Evolutionary conservation across 305 asterid genomes (phyloP).

Genomic region (Lippia alba): DNA sequence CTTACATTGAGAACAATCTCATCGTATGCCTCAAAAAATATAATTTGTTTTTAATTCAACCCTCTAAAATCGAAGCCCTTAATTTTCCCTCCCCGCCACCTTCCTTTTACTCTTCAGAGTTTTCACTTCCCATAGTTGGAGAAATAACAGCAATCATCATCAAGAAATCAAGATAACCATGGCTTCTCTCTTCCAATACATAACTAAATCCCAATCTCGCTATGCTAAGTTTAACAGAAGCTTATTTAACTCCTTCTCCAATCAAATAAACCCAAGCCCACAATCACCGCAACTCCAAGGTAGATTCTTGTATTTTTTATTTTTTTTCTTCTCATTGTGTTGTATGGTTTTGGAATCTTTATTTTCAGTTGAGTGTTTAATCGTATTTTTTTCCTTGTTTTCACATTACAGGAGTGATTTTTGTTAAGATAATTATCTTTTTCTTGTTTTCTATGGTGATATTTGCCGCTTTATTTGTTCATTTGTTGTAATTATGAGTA

Average conservation of each 20-base stretch:
- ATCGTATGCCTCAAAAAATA: too few relatives aligned
- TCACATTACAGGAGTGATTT: neutral
- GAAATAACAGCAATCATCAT: neutral
- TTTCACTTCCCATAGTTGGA: neutral
- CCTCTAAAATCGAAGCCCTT: neutral
- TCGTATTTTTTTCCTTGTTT: neutral
- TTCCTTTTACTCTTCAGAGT: neutral
- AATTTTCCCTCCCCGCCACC: slow-evolving; percentile 31
- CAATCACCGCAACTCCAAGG: slow-evolving; percentile 48
- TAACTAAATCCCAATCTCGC: slow-evolving; percentile 41
- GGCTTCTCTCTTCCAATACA: slow-evolving; percentile 45
- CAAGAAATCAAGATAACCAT: slow-evolving; percentile 33
- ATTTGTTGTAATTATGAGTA: neutral
- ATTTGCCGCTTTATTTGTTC: slow-evolving; percentile 1
- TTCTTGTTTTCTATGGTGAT: slow-evolving; percentile 9
- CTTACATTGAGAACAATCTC: too few relatives aligned
- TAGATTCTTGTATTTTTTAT: slow-evolving; percentile 12
- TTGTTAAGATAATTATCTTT: neutral
- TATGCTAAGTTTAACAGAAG: slow-evolving; percentile 29
- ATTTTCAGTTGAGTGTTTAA: slow-evolving; percentile 1
- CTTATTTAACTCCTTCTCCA: slow-evolving; percentile 29
- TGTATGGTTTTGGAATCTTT: neutral
- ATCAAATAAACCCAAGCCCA: slow-evolving; percentile 38
- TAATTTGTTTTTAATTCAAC: too few relatives aligned
- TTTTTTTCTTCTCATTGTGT: slow-evolving; percentile 4